Percentiles rank a stretch among this genome's conserved stretches.
phyloP scores from a whole-genome alignment of 2,329 filamentous ascomycete species.

The Akanthomyces dipterigenus region DNA sequence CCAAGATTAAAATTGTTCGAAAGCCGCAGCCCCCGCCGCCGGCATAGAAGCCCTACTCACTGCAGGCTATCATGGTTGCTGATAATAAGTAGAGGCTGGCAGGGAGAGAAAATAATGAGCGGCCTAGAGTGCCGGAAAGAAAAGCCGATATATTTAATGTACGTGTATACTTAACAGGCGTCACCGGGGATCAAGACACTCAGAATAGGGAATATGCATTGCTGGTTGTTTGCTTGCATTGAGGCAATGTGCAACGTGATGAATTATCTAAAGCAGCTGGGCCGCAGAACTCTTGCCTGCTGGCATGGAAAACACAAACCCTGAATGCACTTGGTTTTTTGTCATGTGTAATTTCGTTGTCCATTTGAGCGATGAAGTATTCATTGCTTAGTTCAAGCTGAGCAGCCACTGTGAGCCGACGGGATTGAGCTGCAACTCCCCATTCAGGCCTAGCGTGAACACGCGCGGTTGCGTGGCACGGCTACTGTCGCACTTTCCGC shows the following conservation, averaged over 20 bases:
- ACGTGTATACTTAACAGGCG: neutral
- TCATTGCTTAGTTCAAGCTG: too few relatives aligned
- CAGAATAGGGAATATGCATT: neutral
- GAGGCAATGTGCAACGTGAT: too few relatives aligned
- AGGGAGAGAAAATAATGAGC: neutral
- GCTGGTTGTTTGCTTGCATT: neutral
- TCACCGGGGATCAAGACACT: neutral
- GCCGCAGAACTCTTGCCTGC: neutral
- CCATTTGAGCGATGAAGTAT: neutral
- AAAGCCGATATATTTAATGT: neutral
- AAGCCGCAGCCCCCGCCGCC: slow-evolving; percentile 23
- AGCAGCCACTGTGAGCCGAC: neutral
- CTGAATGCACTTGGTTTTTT: too few relatives aligned
- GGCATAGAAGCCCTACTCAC: too few relatives aligned
- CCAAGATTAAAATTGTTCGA: slow-evolving; percentile 33
- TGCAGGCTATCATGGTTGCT: too few relatives aligned
- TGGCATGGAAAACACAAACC: too few relatives aligned
- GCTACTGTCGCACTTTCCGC: slow-evolving; percentile 8
- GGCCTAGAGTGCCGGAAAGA: neutral
- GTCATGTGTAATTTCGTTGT: too few relatives aligned
- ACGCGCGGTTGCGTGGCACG: neutral
- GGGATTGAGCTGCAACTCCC: neutral
- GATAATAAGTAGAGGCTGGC: neutral
- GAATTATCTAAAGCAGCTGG: neutral
- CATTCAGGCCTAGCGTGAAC: neutral